Conservation (phyloP, 805 yeast genomes). For the Isabelozyma pseudorhagii region DNA sequence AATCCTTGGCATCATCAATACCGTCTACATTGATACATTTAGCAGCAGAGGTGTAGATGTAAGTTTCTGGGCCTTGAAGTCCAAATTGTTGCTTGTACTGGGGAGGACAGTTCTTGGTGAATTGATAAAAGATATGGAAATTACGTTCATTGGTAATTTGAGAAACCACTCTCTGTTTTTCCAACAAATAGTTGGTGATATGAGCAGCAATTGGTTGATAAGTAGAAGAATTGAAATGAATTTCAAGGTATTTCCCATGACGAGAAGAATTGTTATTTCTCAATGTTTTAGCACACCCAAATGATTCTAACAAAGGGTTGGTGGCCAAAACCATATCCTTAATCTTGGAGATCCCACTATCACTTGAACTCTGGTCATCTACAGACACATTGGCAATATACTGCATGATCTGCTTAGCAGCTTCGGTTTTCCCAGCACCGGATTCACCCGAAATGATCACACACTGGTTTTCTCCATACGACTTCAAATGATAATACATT, state of each 20-base stretch:
- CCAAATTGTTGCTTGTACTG: conserved; percentile 81
- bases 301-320: conserved; percentile 84
- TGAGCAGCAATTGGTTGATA: conserved; percentile 94
- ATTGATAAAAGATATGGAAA: conserved; percentile 95
- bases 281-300: conserved; percentile 91
- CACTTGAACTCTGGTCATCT: conserved; percentile 38
- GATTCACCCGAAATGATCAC: conserved; percentile 97
- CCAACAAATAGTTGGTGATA: conserved; percentile 90
- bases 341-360: conserved; percentile 74
- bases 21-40: conserved; percentile 85
- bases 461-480: conserved; percentile 93
- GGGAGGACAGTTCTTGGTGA: conserved; percentile 86
- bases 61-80: conserved; percentile 90
- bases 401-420: conserved; percentile 97
- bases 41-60: conserved; percentile 81
- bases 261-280: conserved; percentile 88
- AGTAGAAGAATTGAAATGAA: conserved; percentile 66
- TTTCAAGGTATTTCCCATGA: conserved; percentile 92
- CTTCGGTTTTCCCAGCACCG: conserved; percentile 98
- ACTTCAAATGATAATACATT: conserved; percentile 92
- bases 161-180: conserved; percentile 95
- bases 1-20: conserved; percentile 80
- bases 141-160: conserved; percentile 91
- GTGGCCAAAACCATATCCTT: conserved; percentile 98
- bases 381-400: conserved; percentile 90